These are phyloP conservation scores for Austroboletus olivaceoglutinosus DNA, from an alignment of 1,284 basidiomycete genomes.

Conservation along the genomic window DNA sequence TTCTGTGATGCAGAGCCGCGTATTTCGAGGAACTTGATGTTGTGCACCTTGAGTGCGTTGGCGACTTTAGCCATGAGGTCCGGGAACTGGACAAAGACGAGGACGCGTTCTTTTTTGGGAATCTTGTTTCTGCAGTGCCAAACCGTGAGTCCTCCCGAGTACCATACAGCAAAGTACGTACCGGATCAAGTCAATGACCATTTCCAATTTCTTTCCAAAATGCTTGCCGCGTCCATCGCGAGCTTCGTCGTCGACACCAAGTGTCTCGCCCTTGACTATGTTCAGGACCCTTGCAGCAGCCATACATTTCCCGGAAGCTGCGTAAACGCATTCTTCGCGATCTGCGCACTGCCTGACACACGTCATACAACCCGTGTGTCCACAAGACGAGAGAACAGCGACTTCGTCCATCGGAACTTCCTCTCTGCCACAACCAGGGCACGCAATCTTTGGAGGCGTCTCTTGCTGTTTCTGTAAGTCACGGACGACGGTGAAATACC, in stretches of 20 bases:
- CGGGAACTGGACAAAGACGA: constrained; percentile 93
- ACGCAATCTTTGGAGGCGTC: constrained; percentile 54
- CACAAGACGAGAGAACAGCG: constrained; percentile 86
- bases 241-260: constrained; percentile 80
- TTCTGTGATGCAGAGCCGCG: constrained; percentile 74
- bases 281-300: constrained; percentile 74
- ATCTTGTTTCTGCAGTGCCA: constrained; percentile 54
- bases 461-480: constrained; percentile 78
- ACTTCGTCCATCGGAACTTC: constrained; percentile 65
- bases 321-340: constrained; percentile 79
- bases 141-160: constrained; percentile 11
- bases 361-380: constrained; percentile 77
- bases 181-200: constrained; percentile 81
- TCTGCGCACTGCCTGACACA: constrained; percentile 75
- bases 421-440: constrained; percentile 58
- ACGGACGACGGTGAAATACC: constrained; percentile 88
- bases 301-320: constrained; percentile 64
- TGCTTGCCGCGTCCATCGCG: constrained; percentile 73
- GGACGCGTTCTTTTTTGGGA: constrained; percentile 74
- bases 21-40: constrained; percentile 79
- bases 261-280: constrained; percentile 76
- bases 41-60: constrained; percentile 72
- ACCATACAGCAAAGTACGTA: constrained; percentile 37
- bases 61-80: constrained; percentile 90
- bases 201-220: constrained; percentile 88